Evolutionary conservation across 2,329 filamentous ascomycete genomes (phyloP).

Genomic region (Fusarium pilosicola): DNA sequence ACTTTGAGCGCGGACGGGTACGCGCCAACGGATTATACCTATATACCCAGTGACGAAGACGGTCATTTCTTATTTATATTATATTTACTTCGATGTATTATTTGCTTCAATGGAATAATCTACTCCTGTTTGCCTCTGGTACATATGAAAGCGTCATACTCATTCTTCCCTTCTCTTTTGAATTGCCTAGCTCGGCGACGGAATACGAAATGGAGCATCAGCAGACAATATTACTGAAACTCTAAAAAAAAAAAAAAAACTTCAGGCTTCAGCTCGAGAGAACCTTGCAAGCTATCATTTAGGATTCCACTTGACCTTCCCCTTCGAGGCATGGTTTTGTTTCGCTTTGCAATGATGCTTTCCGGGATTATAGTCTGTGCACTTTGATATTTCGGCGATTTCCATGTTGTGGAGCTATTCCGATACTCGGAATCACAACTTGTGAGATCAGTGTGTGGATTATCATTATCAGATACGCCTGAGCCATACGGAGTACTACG

Average conservation of each 20-base stretch:
- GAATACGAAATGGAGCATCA: background rate
- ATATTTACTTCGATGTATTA: background rate
- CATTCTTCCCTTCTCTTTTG: background rate
- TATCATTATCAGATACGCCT: background rate
- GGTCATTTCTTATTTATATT: constrained; percentile 22
- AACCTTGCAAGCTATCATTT: constrained; percentile 3
- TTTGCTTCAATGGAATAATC: constrained; percentile 3
- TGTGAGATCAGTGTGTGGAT: background rate
- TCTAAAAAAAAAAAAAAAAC: background rate
- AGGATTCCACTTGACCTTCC: constrained; percentile 1
- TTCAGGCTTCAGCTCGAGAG: constrained; percentile 1
- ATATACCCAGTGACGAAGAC: constrained; percentile 42
- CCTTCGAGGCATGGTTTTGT: background rate
- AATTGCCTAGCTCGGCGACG: background rate
- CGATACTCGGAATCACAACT: background rate
- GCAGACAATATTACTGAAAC: constrained; percentile 5
- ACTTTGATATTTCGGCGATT: constrained; percentile 4
- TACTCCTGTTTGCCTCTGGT: background rate
- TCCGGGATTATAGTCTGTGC: constrained; percentile 11
- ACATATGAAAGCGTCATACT: background rate
- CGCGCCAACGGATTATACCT: constrained; percentile 39
- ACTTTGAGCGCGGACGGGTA: constrained; percentile 23
- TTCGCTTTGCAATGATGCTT: constrained; percentile 8
- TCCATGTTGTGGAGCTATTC: background rate
- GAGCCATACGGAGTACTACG: background rate